These are phyloP conservation scores for Nannochloris sp. DNA, from an alignment of 139 green algal species.

Conservation along the genomic window DNA sequence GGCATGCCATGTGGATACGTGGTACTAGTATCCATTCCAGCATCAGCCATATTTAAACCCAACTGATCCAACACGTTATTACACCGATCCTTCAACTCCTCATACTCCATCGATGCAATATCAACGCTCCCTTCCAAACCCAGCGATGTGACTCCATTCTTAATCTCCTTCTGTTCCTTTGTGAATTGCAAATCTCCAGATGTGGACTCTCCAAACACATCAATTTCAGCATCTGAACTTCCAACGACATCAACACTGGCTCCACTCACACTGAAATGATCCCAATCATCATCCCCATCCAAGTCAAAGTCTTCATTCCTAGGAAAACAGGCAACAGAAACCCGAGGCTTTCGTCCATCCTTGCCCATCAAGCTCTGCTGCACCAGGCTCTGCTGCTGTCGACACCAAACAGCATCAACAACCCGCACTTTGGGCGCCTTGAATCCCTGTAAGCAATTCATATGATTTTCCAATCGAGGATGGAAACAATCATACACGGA, in stretches of 20 bases:
- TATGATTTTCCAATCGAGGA: too few relatives aligned
- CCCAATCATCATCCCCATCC: conserved; percentile 6
- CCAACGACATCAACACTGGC: conserved; percentile 6
- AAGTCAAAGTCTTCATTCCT: conserved; percentile 1
- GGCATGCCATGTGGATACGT: conserved; percentile 55
- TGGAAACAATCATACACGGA: too few relatives aligned
- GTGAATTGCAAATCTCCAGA: conserved; percentile 61
- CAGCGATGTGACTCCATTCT: conserved; percentile 40
- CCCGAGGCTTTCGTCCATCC: neutral
- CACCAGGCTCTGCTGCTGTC: too few relatives aligned
- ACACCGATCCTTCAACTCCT: conserved; percentile 16
- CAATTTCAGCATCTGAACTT: conserved; percentile 37
- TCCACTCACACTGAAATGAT: neutral
- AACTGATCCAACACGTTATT: neutral
- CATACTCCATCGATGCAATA: conserved; percentile 35
- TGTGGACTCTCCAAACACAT: conserved; percentile 64
- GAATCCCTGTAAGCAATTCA: too few relatives aligned
- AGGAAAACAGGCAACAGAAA: neutral
- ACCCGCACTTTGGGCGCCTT: too few relatives aligned
- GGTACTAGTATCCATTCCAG: conserved; percentile 2
- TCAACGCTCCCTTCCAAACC: conserved; percentile 40
- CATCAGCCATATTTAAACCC: neutral
- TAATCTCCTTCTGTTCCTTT: neutral
- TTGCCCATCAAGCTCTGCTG: too few relatives aligned
- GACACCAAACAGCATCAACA: too few relatives aligned